Base-by-base conservation (phyloP, 2,329 filamentous ascomycete species). In the Monilinia aucupariae region DNA sequence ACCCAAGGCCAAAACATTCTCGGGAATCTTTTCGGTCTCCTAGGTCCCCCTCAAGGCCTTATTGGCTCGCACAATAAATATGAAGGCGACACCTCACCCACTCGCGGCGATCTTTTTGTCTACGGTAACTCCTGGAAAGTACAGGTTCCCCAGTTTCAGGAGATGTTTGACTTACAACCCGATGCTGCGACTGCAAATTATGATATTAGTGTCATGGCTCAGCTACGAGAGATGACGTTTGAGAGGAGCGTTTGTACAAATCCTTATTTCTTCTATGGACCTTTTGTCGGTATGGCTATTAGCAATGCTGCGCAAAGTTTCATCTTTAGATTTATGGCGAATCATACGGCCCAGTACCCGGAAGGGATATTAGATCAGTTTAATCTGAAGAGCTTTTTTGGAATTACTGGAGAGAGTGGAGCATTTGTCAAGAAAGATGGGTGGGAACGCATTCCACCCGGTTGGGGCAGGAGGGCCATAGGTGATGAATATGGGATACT, bases 21-120 rank as follows among this genome's bases (percentile, higher is more conserved):
- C n/a, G 74, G 32, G 5, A 64, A 63, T 68, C 71, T 51, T 7
- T 25, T 59, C 0, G 55, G 48, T 22, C 10, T 64, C 22, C 8
- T 76, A 58, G 59, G 78, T 2, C 74, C 74, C 3, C 79, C 79
- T 0, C 76, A 75, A 20, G 80, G 80, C 2, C 74, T 83, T 3
- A 71, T 72, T 20, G 78, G 79, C 30, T 77, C 78, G 3, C 81
- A 84, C 70, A 81, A 82, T 68, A 76, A 78, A 61, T 78, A 82
- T 68, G 81, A 83, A 73, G 74, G 77, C 2, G 81, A 83, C 70
- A 78, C 78, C 0, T 82, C 80, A 52, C 75, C 76, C 55, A 82
- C 80, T 0, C 78, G 81, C 2, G 76, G 78, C 51, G 81, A 83
- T 50, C 71, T 84, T 0, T 72, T 68, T 62, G n/a, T 49, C 6